Conservation (phyloP, 805 yeast species). For the Kuraishia molischiana region DNA sequence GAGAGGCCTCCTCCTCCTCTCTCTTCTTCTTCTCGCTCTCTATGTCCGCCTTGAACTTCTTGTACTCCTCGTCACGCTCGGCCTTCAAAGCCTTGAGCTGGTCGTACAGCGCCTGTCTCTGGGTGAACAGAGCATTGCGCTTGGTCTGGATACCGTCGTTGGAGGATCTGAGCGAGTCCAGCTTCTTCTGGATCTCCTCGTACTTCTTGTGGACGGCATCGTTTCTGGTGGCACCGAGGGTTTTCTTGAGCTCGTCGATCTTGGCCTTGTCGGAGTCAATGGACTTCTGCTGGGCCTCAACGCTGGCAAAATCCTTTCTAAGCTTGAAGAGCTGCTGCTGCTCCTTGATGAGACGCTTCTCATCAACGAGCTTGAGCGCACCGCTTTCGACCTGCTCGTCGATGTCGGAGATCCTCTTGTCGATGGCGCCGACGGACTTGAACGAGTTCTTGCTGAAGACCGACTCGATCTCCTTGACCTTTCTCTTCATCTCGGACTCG, state of each 20-base stretch:
- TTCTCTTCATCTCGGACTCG: slow-evolving; percentile 66
- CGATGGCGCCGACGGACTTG: slow-evolving; percentile 61
- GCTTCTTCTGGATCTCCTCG: slow-evolving; percentile 57
- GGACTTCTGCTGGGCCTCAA: slow-evolving; percentile 67
- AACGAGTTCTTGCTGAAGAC: slow-evolving; percentile 62
- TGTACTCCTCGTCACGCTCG: slow-evolving; percentile 68
- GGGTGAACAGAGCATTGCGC: slow-evolving; percentile 51
- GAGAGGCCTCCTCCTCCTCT: slow-evolving; percentile 55
- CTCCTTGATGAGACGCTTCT: slow-evolving; percentile 77
- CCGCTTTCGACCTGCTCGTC: slow-evolving; percentile 77
- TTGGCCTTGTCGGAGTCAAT: slow-evolving; percentile 73
- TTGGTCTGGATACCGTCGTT: slow-evolving; percentile 56
- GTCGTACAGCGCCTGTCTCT: slow-evolving; percentile 58
- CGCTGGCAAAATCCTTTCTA: slow-evolving; percentile 63
- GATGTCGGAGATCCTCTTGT: slow-evolving; percentile 49
- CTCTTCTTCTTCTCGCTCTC: slow-evolving; percentile 62
- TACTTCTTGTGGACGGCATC: slow-evolving; percentile 59
- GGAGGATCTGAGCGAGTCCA: slow-evolving; percentile 53
- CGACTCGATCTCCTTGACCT: slow-evolving; percentile 63
- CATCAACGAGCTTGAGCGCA: slow-evolving; percentile 78
- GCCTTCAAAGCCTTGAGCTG: slow-evolving; percentile 61
- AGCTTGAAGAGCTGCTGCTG: slow-evolving; percentile 74
- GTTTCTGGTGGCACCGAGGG: slow-evolving; percentile 46
- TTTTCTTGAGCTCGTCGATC: slow-evolving; percentile 65
- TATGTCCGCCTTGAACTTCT: slow-evolving; percentile 57